Evolutionary conservation across 2,329 filamentous ascomycete genomes (phyloP), one percentile per base, ranked within the genome.

Genomic region (Hypoxylon rubiginosum): DNA sequence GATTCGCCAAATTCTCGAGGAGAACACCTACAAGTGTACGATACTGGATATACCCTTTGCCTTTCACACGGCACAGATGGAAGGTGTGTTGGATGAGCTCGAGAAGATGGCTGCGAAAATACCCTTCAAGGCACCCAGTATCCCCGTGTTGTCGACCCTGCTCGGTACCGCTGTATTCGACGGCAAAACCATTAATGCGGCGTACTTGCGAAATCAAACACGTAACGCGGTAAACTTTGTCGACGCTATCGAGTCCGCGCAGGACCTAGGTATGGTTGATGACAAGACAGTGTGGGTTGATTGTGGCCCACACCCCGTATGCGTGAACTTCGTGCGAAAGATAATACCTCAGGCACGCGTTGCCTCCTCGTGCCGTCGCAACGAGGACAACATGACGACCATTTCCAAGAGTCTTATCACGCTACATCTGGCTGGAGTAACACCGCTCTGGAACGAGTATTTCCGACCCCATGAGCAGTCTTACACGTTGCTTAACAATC

Each of bases 121-220:
- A 26, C 78, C 79, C 10, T 90, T 88, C 79, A 81, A 83, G 68
- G 82, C 83, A 67, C 86, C 87, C 1, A 73, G 76, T 4, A 79
- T 90, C 13, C 87, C 87, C 26, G 79, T 93, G 46, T 82, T 93
- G 51, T 94, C 90, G n/a, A 87, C 92, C 13, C 81, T 91, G 1
- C 82, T 84, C 30, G 87, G 85, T 5, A 81, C 84, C 11, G 82
- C 90, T 64, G 82, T 70, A 3, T 62, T 91, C 55, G 86, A 85
- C 80, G 82, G 34, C 82, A 86, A 74, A 58, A 65, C 72, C 0
- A 80, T 92, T 63, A 81, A 84, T 62, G 83, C 85, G 0, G 80
- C 82, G 0, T 93, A 93, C 74, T 81, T 93, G 10, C 79, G 83
- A 32, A 84, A 84, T 28, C 86, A 89, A 54, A 86, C 87, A 3